phyloP scores from a whole-genome alignment of 768 basidiomycete species.

The Termitomyces sp. region DNA sequence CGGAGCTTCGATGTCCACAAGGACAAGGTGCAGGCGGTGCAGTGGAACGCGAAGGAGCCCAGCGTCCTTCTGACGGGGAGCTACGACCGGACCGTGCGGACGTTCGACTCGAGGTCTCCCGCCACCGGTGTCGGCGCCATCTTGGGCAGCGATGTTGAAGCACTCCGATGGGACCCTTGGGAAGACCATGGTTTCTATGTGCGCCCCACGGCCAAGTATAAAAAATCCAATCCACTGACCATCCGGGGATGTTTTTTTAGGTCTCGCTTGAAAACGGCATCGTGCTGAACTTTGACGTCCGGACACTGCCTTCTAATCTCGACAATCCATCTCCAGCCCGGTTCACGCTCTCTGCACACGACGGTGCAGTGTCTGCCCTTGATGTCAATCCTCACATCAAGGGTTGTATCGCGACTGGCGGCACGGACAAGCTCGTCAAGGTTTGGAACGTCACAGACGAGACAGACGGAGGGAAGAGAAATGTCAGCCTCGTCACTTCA shows the following conservation, averaged over 20 bases:
- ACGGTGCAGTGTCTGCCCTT: slow-evolving; percentile 81
- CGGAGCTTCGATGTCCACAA: slow-evolving; percentile 82
- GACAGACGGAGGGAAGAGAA: slow-evolving; percentile 53
- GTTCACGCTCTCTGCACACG: slow-evolving; percentile 92
- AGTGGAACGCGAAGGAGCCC: slow-evolving; percentile 90
- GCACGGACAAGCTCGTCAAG: slow-evolving; percentile 92
- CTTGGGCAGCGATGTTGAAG: slow-evolving; percentile 90
- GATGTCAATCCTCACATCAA: slow-evolving; percentile 88
- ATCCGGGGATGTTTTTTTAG: slow-evolving; percentile 30
- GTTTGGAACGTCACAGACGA: slow-evolving; percentile 88
- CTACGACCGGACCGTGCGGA: slow-evolving; percentile 91
- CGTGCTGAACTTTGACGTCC: slow-evolving; percentile 87
- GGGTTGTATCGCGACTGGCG: slow-evolving; percentile 91
- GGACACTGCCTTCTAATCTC: slow-evolving; percentile 71
- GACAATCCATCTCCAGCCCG: slow-evolving; percentile 58
- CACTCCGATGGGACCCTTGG: slow-evolving; percentile 95
- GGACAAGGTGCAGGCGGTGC: slow-evolving; percentile 94
- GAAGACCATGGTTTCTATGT: slow-evolving; percentile 85
- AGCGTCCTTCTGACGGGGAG: slow-evolving; percentile 89
- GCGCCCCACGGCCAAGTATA: slow-evolving; percentile 17
- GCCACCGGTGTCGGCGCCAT: slow-evolving; percentile 78
- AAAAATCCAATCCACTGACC: background rate
- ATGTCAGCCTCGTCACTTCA: slow-evolving; percentile 79
- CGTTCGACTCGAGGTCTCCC: slow-evolving; percentile 87
- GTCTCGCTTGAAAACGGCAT: slow-evolving; percentile 94